Evolutionary conservation across 2,329 filamentous ascomycete genomes (phyloP), one percentile per base, ranked within the genome.

Genomic region (Aspergillus calidoustus): DNA sequence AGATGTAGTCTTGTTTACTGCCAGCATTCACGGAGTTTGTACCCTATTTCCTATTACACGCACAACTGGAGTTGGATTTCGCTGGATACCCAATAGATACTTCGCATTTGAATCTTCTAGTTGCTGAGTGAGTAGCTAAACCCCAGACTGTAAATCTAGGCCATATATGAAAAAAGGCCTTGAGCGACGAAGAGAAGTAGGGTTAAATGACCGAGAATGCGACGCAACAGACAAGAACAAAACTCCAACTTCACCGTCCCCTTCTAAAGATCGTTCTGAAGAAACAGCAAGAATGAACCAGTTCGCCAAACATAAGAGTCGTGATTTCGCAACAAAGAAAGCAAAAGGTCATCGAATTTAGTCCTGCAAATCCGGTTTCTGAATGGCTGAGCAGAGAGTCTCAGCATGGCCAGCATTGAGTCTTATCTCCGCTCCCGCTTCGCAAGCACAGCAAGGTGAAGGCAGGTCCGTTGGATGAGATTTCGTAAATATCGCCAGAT

Each of bases 1-100:
- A 79, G 59, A 64, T 71, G 59, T 69, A 52, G 43, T n/a, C 50
- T 47, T 34, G 54, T 13, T 25, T 3, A 22, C 13, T 28, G 53
- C 31, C 31, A 28, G 66, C 66, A 68, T 68, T 66, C 58, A 61
- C 52, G 66, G 66, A 67, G 66, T 65, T 28, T 57, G 25, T 61
- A 41, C 38, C 34, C 30, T 55, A 47, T 41, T 49, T 56, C 47
- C 48, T 49, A 53, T 55, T 61, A 52, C 46, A 23, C 30, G 38
- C 22, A 30, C 46, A 49, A 57, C 44, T 41, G 34, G 34, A 41
- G 34, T 31, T 57, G 46, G 31, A 56, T 17, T 47, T 49, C 43
- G 53, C 22, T 54, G 54, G 64, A 68, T 68, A 68, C 65, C 66
- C 65, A 62, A 54, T 54, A 59, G 46, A 55, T 44, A 47, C 53